Evolutionary conservation across 306 rosid genomes (phyloP), one percentile per base, ranked within the genome.

Genomic region (Pachyrhizus erosus): DNA sequence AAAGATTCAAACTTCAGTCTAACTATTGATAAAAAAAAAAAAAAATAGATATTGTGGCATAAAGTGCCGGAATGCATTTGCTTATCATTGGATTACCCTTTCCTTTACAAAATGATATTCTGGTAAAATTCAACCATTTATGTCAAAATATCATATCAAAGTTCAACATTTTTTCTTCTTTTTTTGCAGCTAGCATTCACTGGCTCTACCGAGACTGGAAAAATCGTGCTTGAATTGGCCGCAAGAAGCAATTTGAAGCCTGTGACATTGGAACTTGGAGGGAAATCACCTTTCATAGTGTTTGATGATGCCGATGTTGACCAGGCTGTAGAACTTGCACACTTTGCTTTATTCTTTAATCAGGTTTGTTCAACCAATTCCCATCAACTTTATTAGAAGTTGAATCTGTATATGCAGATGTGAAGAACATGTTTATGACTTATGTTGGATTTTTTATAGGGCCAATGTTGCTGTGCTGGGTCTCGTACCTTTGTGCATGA

Each of bases 381-480:
- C n/a, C 70, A 31, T 64, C 70, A 51, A 31, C 42, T n/a, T 12
- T 24, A 34, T 58, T 62, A n/a, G 8, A 57, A 61, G 23, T 62
- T 27, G 18, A 13, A 29, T 26, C 40, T 27, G 2, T 4, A 15
- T 62, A 29, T 62, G 39, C 39, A 62, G 2, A 62, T 1, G 21
- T 61, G n/a, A 11, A 11, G n/a, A 60, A 27, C 18, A 29, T 62
- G 20, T 4, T 26, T 29, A 55, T 27, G 10, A 17, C 11, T 29
- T 37, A 37, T 37, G 42, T 13, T 60, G 67, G 18, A 26, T 60
- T 24, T 14, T 27, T 7, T 15, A 7, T 7, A 64, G 70, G 91
- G 95, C 8, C 95, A 91, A 85, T 91, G 95, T 70, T 91, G 93
- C 60, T 89, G 93, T 76, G 91, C 95, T 18, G 95, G 95, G 29